Conservation (phyloP, 2,329 filamentous ascomycete genomes). For the Aspergillus sp. region DNA sequence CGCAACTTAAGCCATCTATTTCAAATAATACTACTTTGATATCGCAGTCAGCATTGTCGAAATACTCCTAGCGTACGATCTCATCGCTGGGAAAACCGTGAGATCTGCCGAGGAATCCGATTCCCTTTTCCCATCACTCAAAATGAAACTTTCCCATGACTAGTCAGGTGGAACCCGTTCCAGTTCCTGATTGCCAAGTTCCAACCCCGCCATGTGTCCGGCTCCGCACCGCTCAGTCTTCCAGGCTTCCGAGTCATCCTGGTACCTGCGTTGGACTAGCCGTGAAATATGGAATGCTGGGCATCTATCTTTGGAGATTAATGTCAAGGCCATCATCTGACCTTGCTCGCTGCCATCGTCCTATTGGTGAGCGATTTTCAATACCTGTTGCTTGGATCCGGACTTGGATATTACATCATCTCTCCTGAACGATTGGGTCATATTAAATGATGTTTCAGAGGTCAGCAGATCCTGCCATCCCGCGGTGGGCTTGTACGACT, state of each 20-base stretch:
- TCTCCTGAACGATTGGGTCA: not conserved
- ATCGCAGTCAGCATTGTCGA: too few relatives aligned
- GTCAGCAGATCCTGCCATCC: constrained; percentile 2
- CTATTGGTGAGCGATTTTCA: not conserved
- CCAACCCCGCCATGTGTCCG: constrained; percentile 7
- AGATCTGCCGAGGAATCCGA: not conserved
- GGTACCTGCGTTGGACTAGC: constrained; percentile 6
- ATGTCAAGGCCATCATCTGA: not conserved
- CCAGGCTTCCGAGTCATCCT: not conserved
- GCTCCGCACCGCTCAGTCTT: not conserved
- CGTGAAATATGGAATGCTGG: not conserved
- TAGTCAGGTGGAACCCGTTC: constrained; percentile 5
- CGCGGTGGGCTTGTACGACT: not conserved
- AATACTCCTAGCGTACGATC: too few relatives aligned
- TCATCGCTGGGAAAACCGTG: not conserved
- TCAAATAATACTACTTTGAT: too few relatives aligned
- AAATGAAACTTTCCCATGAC: constrained; percentile 5
- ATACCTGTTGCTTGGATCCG: not conserved
- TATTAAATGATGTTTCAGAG: constrained; percentile 4
- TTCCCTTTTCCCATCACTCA: not conserved
- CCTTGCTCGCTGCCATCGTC: not conserved
- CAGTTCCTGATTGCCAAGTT: constrained; percentile 8
- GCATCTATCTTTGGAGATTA: not conserved
- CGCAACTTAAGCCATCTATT: too few relatives aligned
- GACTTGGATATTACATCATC: constrained; percentile 2